Percentiles rank a stretch among this genome's conserved stretches.
Evolutionary conservation across 495 filamentous ascomycete species (phyloP).

Genomic region (Penicillium coprophilum): DNA sequence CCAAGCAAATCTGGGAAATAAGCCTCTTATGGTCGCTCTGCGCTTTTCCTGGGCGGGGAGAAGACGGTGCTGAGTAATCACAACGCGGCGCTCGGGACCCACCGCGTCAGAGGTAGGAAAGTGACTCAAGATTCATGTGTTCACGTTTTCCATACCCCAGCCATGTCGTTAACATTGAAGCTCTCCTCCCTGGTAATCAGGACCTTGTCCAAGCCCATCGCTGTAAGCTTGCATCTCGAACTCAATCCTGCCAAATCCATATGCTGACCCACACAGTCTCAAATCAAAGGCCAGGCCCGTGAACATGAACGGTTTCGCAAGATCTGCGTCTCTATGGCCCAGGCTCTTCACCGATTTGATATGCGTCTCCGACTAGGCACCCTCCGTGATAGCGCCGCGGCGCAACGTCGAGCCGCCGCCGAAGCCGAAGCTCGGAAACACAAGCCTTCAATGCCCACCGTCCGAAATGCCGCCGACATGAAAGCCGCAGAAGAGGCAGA

Average conservation of each 20-base stretch:
- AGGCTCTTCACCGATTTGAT: slow-evolving; percentile 85
- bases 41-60: not conserved
- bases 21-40: not conserved
- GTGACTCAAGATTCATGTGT: slow-evolving; percentile 7
- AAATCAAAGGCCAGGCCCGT: slow-evolving; percentile 89
- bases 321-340: slow-evolving; percentile 72
- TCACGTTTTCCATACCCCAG: slow-evolving; percentile 2
- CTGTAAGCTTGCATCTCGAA: slow-evolving; percentile 46
- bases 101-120: slow-evolving; percentile 1
- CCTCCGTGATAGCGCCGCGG: slow-evolving; percentile 72
- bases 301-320: slow-evolving; percentile 89
- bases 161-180: slow-evolving; percentile 63
- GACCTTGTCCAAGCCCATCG: slow-evolving; percentile 72
- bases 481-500: slow-evolving; percentile 60
- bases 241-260: slow-evolving; percentile 40
- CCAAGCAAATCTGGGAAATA: not conserved
- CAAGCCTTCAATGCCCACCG: slow-evolving; percentile 72
- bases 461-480: slow-evolving; percentile 72
- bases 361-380: slow-evolving; percentile 88
- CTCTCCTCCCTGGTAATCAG: slow-evolving; percentile 65
- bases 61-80: slow-evolving; percentile 1
- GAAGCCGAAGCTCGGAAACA: slow-evolving; percentile 53
- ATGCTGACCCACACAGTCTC: slow-evolving; percentile 64
- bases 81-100: not conserved
- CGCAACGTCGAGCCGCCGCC: slow-evolving; percentile 51